Evolutionary conservation across 2,329 filamentous ascomycete genomes (phyloP), one percentile per base, ranked within the genome.

Genomic region (Fusarium sarcochroum): DNA sequence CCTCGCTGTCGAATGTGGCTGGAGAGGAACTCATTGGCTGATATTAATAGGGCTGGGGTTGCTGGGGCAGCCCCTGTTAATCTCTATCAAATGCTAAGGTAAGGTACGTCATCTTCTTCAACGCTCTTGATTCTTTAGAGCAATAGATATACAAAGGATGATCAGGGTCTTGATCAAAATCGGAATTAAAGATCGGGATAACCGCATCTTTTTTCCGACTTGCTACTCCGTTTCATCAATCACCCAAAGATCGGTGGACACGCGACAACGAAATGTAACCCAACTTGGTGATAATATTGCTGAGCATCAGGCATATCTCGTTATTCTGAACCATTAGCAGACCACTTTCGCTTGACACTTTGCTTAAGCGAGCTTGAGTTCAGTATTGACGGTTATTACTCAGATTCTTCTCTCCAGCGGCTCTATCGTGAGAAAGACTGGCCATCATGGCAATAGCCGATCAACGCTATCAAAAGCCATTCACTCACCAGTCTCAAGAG

Each of bases 1-100:
- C 72, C 69, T 70, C 63, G 47, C 60, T 66, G 38, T 63, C 18
- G 41, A 60, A 65, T 71, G 72, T 75, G 72, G 72, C 72, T 75
- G 67, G 64, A 54, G 37, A 13, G 10, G 5, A 2, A 3, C 5
- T 58, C 47, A 71, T 72, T 74, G 69, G 72, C 18, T 40, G 49
- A 40, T 73, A 74, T 73, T 69, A 63, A 73, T 74, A 74, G 66
- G 57, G 63, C 57, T 47, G 44, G 71, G 60, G 52, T 48, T 42
- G 21, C 52, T 34, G 44, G 41, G 49, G 56, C 47, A 21, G 41
- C 67, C 70, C 72, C 64, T 74, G 69, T 57, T 60, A 56, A 71
- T 68, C 35, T 54, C 44, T 34, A 27, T 40, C 27, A 27, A 38
- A 38, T 20, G 20, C 70, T 60, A n/a, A n/a, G n/a, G n/a, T n/a